Evolutionary conservation across 495 filamentous ascomycete genomes (phyloP).

Genomic region (Neurospora sp.): DNA sequence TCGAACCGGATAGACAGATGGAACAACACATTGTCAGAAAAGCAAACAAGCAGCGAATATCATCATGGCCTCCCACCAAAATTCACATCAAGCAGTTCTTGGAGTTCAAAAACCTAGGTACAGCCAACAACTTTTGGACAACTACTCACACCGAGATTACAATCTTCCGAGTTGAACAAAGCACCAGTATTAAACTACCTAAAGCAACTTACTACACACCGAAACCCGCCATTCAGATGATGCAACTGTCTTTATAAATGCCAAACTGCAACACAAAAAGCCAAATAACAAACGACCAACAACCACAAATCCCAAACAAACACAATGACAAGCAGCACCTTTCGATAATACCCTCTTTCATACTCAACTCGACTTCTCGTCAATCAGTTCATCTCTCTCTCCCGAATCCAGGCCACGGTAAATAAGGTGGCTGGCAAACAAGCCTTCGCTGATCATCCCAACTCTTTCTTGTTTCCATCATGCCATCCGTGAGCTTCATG

Average conservation of each 20-base stretch:
- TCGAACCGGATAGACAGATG: too few species aligned
- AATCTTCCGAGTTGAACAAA: background rate
- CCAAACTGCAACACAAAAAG: background rate
- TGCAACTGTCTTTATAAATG: background rate
- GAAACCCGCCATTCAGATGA: background rate
- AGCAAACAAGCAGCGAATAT: too few species aligned
- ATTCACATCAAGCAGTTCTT: background rate
- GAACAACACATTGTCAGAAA: too few species aligned
- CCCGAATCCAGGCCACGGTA: background rate
- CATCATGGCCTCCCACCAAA: too few species aligned
- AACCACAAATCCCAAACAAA: background rate
- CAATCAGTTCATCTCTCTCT: background rate
- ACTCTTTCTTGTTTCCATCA: background rate
- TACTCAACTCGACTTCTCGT: background rate
- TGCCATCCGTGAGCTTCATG: background rate
- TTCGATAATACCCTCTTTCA: background rate
- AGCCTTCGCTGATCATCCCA: background rate
- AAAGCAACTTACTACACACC: background rate
- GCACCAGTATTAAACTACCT: background rate
- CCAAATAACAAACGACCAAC: background rate
- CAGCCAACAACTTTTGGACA: background rate
- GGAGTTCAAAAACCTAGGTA: background rate
- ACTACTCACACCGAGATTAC: background rate
- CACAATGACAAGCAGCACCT: background rate
- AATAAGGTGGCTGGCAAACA: background rate